phyloP scores from a whole-genome alignment of 257 asterid species.

The Rauvolfia tetraphylla region DNA sequence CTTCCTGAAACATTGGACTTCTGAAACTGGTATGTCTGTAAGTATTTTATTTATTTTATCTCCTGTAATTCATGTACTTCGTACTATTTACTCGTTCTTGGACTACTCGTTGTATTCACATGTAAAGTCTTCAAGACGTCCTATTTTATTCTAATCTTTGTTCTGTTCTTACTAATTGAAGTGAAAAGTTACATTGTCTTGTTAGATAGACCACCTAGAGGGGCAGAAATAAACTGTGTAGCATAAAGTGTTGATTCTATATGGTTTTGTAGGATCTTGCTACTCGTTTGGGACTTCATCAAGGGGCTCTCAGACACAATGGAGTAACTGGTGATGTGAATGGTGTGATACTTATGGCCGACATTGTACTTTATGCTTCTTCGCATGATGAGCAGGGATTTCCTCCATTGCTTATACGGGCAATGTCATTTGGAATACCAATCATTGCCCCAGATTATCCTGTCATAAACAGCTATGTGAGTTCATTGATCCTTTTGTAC shows the following conservation, averaged over 20 bases:
- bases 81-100: background rate
- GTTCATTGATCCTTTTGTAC: constrained; percentile 27
- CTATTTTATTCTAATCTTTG: background rate
- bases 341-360: constrained; percentile 81
- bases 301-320: constrained; percentile 73
- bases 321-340: constrained; percentile 67
- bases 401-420: constrained; percentile 79
- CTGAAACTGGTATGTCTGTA: background rate
- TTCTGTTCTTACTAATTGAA: background rate
- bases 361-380: constrained; percentile 78
- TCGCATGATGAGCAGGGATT: constrained; percentile 91
- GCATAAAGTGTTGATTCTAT: background rate
- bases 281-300: constrained; percentile 67
- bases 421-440: constrained; percentile 93
- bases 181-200: background rate
- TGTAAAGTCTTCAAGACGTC: background rate
- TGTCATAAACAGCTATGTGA: constrained; percentile 61
- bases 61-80: background rate
- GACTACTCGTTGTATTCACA: background rate
- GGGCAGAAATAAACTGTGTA: background rate
- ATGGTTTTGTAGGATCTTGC: constrained; percentile 55
- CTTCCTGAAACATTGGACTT: background rate
- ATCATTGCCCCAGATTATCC: constrained; percentile 73
- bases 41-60: background rate
- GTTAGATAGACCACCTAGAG: constrained; percentile 12